Conservation (phyloP, 2,329 filamentous ascomycete species). For the Colletotrichum sublineola region DNA sequence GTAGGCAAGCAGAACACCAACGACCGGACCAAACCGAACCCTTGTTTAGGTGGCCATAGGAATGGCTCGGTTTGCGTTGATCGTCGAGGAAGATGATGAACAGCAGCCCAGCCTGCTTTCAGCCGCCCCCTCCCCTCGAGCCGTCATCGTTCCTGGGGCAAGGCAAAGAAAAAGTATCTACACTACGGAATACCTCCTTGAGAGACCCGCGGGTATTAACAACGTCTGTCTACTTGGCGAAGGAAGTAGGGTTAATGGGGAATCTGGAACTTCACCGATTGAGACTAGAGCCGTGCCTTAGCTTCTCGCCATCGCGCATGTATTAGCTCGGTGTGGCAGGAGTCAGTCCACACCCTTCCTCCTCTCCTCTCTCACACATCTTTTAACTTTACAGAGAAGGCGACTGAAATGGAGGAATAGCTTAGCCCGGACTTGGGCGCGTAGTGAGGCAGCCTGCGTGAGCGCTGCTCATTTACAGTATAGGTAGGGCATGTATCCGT, state of each 20-base stretch:
- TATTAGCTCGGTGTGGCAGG: slow-evolving; percentile 28
- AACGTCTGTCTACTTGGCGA: background rate
- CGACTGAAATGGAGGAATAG: background rate
- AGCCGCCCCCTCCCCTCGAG: background rate
- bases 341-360: slow-evolving; percentile 1
- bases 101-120: background rate
- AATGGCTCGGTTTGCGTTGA: background rate
- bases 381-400: slow-evolving; percentile 18
- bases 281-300: slow-evolving; percentile 34
- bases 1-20: slow-evolving; percentile 1
- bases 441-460: background rate
- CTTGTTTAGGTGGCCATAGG: background rate
- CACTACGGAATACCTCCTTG: background rate
- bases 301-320: slow-evolving; percentile 24
- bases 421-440: slow-evolving; percentile 13
- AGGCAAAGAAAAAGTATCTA: background rate
- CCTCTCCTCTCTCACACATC: background rate
- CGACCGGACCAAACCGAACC: background rate
- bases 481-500: background rate
- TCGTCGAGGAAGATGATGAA: background rate
- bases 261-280: slow-evolving; percentile 19
- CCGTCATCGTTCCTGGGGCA: background rate
- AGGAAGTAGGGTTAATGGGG: background rate
- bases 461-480: background rate
- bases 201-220: background rate